Evolutionary conservation across 805 yeast species (phyloP).

Genomic region (Saturnispora diversa): DNA sequence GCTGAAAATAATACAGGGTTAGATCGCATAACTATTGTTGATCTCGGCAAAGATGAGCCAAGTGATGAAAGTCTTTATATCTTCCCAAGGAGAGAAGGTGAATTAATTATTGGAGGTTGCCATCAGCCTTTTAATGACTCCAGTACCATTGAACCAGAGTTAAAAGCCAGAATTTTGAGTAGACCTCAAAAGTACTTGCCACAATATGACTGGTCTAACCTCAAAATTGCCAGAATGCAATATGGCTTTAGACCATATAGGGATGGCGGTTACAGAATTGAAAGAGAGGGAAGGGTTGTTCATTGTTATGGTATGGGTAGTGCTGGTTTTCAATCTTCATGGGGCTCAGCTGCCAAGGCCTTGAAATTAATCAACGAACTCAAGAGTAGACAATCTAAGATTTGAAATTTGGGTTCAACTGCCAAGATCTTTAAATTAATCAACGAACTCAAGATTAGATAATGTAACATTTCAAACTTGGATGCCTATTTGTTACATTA

Average conservation of each 20-base stretch:
- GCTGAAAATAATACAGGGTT: slow-evolving; percentile 82
- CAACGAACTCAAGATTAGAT: not conserved
- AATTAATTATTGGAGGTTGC: slow-evolving; percentile 53
- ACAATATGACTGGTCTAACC: slow-evolving; percentile 29
- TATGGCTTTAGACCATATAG: slow-evolving; percentile 67
- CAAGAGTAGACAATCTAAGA: slow-evolving; percentile 5
- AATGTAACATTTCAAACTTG: too few species aligned
- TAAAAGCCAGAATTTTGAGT: slow-evolving; percentile 40
- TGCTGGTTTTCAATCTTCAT: slow-evolving; percentile 42
- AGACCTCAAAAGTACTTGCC: slow-evolving; percentile 38
- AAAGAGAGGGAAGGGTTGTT: slow-evolving; percentile 41
- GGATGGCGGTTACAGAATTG: slow-evolving; percentile 49
- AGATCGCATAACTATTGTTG: slow-evolving; percentile 92
- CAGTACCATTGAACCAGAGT: slow-evolving; percentile 32
- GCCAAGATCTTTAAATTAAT: not conserved
- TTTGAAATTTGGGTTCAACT: not conserved
- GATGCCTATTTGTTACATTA: too few species aligned
- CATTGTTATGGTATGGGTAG: slow-evolving; percentile 43
- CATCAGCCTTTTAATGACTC: slow-evolving; percentile 20
- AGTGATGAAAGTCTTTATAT: slow-evolving; percentile 44
- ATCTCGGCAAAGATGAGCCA: slow-evolving; percentile 40
- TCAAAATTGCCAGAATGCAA: slow-evolving; percentile 42
- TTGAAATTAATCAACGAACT: slow-evolving; percentile 5
- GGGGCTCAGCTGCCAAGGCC: slow-evolving; percentile 52
- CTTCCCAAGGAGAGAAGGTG: slow-evolving; percentile 72